Percentiles rank a stretch among this genome's conserved stretches.
Conservation (phyloP, 768 basidiomycete genomes). For the Obba rivulosa region DNA sequence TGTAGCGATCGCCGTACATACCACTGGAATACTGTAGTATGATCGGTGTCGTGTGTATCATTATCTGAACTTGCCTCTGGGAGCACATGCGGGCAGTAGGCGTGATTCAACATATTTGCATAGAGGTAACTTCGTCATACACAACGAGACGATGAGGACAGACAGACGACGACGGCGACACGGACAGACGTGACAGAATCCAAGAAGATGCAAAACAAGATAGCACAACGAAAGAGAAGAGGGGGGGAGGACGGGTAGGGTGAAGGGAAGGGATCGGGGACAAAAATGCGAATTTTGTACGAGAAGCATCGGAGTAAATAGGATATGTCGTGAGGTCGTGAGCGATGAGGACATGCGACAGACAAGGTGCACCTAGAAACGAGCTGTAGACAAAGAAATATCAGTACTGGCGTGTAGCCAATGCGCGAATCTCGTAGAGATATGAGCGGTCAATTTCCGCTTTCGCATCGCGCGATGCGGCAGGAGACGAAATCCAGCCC, state of each 20-base stretch:
- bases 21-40: background rate
- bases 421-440: constrained; percentile 77
- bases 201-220: constrained; percentile 6
- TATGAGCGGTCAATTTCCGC: constrained; percentile 53
- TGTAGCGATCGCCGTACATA: background rate
- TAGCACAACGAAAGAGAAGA: constrained; percentile 18
- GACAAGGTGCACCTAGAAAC: constrained; percentile 2
- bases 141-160: constrained; percentile 8
- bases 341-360: constrained; percentile 5
- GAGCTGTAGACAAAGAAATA: background rate
- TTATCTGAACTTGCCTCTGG: background rate
- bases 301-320: background rate
- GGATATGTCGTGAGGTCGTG: no score
- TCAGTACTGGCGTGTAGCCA: constrained; percentile 82
- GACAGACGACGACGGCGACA: constrained; percentile 2
- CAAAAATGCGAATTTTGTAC: background rate
- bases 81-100: background rate
- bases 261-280: background rate
- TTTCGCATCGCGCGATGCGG: constrained; percentile 16
- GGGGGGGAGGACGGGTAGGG: constrained; percentile 15
- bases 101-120: constrained; percentile 5
- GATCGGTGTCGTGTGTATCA: constrained; percentile 4
- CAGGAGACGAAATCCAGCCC: constrained; percentile 52
- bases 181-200: background rate
- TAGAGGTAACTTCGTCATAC: constrained; percentile 11